Evolutionary conservation across 2,329 filamentous ascomycete genomes (phyloP).

Genomic region (Lecanicillium sp.): DNA sequence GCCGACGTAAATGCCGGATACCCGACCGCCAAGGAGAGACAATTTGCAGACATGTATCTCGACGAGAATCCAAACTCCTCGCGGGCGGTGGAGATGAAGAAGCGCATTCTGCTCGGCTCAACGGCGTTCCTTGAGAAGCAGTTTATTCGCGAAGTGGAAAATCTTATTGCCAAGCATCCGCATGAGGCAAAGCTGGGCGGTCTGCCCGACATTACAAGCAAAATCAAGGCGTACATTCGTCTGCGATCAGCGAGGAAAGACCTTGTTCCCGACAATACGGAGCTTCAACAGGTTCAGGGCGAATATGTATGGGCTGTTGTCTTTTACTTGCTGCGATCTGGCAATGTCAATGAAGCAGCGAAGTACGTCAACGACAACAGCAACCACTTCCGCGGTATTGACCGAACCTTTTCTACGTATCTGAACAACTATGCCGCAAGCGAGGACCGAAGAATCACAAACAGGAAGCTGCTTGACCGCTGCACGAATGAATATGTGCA

Average conservation of each 20-base stretch:
- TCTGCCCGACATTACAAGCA: conserved; percentile 78
- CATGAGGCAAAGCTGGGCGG: conserved; percentile 86
- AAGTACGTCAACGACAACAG: conserved; percentile 77
- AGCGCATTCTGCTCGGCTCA: conserved; percentile 72
- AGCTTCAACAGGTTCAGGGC: conserved; percentile 70
- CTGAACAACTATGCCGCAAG: conserved; percentile 76
- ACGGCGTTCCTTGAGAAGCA: conserved; percentile 72
- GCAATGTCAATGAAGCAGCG: conserved; percentile 75
- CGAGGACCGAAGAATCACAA: conserved; percentile 64
- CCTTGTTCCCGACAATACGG: conserved; percentile 70
- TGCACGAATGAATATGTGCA: conserved; percentile 88
- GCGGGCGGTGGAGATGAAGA: conserved; percentile 60
- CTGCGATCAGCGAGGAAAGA: conserved; percentile 74
- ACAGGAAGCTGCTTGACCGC: conserved; percentile 71
- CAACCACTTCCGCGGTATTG: conserved; percentile 78
- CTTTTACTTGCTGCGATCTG: conserved; percentile 83
- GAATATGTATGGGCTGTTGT: conserved; percentile 92
- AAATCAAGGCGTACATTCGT: conserved; percentile 86
- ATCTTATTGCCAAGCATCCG: conserved; percentile 71
- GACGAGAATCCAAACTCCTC: conserved; percentile 62
- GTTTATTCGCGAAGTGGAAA: conserved; percentile 73
- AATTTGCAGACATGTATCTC: conserved; percentile 70
- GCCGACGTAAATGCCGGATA: conserved; percentile 51
- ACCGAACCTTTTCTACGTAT: conserved; percentile 83
- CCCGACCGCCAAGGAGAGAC: conserved; percentile 64